A percentile compares a stretch with the other conserved stretches of the same genome.
Evolutionary conservation across 176 grass and related monocot species (phyloP).

Genomic region (Cenchrus americanus): DNA sequence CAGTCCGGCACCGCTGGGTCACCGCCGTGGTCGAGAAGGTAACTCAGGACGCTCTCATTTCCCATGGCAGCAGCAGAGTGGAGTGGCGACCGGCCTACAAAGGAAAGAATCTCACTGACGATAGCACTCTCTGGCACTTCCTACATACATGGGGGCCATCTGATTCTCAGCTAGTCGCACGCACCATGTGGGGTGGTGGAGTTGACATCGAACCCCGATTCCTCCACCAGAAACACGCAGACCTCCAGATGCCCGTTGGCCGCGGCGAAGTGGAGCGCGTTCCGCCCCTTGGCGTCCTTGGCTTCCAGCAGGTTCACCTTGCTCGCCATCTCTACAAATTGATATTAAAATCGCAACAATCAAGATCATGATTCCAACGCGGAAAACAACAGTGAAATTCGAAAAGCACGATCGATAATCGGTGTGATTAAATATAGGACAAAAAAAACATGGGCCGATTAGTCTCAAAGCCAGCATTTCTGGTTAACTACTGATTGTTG

Average conservation of each 20-base stretch:
- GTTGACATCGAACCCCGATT: slow-evolving; percentile 43
- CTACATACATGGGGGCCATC: background rate
- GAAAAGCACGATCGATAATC: background rate
- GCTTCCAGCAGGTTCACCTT: slow-evolving; percentile 33
- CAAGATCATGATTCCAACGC: background rate
- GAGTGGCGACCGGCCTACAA: slow-evolving; percentile 35
- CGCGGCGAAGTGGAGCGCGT: slow-evolving; percentile 45
- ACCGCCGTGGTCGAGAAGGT: slow-evolving; percentile 47
- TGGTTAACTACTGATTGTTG: background rate
- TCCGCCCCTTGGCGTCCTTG: slow-evolving; percentile 33
- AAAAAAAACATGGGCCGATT: background rate
- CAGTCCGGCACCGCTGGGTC: slow-evolving; percentile 20
- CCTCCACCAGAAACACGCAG: slow-evolving; percentile 56
- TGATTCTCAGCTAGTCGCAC: background rate
- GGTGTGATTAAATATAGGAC: background rate
- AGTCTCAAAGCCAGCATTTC: background rate
- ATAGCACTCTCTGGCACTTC: background rate
- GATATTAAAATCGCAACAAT: background rate
- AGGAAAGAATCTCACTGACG: background rate
- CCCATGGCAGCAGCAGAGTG: background rate
- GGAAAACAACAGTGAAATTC: background rate
- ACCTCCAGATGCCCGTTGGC: slow-evolving; percentile 31
- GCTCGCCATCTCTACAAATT: slow-evolving; percentile 11
- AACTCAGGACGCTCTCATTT: slow-evolving; percentile 1
- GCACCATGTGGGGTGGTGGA: background rate